phyloP scores from a whole-genome alignment of 2,329 filamentous ascomycete genomes.

The Neophaeococcomyces aloes region DNA sequence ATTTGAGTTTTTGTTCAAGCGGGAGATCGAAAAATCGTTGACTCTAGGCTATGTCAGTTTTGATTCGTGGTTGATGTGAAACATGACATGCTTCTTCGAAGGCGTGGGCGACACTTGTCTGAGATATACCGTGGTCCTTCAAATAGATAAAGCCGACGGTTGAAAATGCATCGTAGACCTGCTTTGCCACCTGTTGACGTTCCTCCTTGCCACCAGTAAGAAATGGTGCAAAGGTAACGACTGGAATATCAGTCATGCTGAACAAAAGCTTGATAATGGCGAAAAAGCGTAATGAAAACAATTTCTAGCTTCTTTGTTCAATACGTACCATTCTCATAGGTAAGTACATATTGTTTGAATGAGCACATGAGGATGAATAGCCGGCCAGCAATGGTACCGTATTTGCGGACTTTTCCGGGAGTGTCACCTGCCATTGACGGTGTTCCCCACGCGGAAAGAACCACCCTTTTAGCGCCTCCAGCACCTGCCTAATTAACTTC shows the following conservation, averaged over 20 bases:
- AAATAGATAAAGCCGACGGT: constrained; percentile 34
- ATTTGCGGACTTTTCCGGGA: too few species aligned
- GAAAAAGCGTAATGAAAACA: too few species aligned
- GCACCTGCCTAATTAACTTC: constrained; percentile 30
- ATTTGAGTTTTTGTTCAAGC: constrained; percentile 36
- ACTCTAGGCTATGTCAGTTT: constrained; percentile 16
- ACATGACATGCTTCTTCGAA: constrained; percentile 13
- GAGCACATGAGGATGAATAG: too few species aligned
- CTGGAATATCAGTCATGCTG: constrained; percentile 24
- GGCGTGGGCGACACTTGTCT: constrained; percentile 15
- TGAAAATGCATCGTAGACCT: constrained; percentile 31
- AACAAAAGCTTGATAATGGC: too few species aligned
- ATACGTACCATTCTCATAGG: too few species aligned
- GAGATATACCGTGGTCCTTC: constrained; percentile 28
- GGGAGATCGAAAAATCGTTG: constrained; percentile 35
- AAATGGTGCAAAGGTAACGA: constrained; percentile 32
- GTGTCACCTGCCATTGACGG: too few species aligned
- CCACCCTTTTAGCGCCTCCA: too few species aligned
- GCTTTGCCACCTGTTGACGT: constrained; percentile 19
- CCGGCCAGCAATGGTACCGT: too few species aligned
- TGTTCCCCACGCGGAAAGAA: too few species aligned
- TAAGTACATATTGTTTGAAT: too few species aligned
- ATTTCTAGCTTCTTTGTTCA: too few species aligned
- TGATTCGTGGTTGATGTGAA: neutral
- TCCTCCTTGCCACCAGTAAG: constrained; percentile 23